These are phyloP conservation scores for Puccinia horiana DNA, from an alignment of 1,284 basidiomycete species.

Conservation along the genomic window DNA sequence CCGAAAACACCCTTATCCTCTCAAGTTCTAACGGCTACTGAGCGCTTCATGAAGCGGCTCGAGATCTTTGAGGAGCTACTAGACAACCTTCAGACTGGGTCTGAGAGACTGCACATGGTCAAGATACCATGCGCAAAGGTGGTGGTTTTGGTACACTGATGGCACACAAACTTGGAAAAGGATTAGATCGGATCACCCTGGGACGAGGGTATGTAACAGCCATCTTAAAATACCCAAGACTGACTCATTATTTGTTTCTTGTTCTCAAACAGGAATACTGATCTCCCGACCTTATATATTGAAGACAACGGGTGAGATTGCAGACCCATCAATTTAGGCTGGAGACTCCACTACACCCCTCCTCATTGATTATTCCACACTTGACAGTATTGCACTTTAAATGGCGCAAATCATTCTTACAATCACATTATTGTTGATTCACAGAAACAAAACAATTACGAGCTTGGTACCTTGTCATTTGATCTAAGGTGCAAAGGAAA, in stretches of 20 bases:
- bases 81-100: conserved; percentile 65
- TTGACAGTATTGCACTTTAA: too few species aligned
- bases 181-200: conserved; percentile 81
- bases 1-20: conserved; percentile 54
- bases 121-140: conserved; percentile 68
- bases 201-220: conserved; percentile 71
- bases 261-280: conserved; percentile 61
- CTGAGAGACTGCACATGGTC: conserved; percentile 28
- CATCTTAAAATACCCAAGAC: background rate
- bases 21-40: conserved; percentile 53
- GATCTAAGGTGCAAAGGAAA: too few species aligned
- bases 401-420: too few species aligned
- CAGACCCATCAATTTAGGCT: too few species aligned
- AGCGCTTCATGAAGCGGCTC: conserved; percentile 59
- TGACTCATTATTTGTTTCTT: too few species aligned
- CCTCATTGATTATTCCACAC: too few species aligned
- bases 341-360: too few species aligned
- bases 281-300: conserved; percentile 83
- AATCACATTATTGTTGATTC: too few species aligned
- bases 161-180: conserved; percentile 40
- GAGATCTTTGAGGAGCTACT: conserved; percentile 80
- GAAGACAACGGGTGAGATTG: too few species aligned
- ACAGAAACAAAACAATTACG: too few species aligned
- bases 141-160: conserved; percentile 61
- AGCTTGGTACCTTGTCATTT: too few species aligned